Conservation (phyloP, 768 basidiomycete genomes). For the Coprinopsis cinerea region DNA sequence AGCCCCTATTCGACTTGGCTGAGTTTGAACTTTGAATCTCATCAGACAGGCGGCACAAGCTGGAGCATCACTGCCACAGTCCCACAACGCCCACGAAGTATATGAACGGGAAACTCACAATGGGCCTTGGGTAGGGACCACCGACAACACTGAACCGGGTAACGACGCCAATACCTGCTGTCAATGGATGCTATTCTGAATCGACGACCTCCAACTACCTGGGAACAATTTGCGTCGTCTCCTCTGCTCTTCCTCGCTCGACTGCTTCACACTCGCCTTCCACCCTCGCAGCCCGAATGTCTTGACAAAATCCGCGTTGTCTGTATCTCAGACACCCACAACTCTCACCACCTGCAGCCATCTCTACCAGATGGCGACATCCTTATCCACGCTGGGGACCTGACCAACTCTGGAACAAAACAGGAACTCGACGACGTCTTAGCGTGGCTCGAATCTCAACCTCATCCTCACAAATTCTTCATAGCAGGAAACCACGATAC, state of each 20-base stretch:
- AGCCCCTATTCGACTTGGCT: no score
- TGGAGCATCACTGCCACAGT: no score
- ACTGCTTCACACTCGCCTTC: conserved; percentile 2
- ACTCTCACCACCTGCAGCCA: conserved; percentile 20
- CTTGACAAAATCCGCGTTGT: conserved; percentile 22
- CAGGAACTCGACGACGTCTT: conserved; percentile 26
- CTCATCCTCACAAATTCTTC: conserved; percentile 34
- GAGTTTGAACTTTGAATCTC: no score
- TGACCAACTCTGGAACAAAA: conserved; percentile 30
- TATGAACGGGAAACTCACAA: no score
- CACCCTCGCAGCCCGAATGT: not conserved
- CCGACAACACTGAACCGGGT: not conserved
- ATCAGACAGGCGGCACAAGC: no score
- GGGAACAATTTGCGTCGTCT: conserved; percentile 5
- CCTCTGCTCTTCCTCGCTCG: conserved; percentile 3
- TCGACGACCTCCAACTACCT: conserved; percentile 1
- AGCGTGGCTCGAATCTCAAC: conserved; percentile 23
- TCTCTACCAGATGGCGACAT: conserved; percentile 32
- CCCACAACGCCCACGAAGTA: no score
- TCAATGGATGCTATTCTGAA: conserved; percentile 5
- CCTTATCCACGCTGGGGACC: conserved; percentile 36
- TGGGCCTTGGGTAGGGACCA: not conserved
- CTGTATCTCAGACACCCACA: conserved; percentile 36
- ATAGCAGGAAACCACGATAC: conserved; percentile 42
- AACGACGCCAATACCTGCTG: not conserved